These are phyloP conservation scores for Salix udensis DNA, from an alignment of 345 rosid genomes.

Conservation along the genomic window DNA sequence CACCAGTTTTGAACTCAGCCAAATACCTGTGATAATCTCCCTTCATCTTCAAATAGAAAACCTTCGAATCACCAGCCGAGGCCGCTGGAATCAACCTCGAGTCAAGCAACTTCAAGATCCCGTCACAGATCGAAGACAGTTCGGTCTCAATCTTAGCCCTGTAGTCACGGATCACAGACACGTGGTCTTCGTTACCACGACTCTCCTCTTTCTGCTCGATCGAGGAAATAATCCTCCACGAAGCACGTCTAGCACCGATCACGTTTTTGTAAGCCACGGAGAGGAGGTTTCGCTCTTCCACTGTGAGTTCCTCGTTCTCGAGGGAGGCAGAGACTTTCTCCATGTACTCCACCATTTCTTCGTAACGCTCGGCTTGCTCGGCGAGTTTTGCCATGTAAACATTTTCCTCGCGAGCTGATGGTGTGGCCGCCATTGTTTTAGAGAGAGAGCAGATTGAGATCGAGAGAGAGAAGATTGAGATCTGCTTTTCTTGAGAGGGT, in stretches of 20 bases:
- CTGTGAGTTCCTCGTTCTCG: constrained; percentile 61
- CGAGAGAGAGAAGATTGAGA: not conserved
- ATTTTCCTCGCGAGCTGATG: constrained; percentile 62
- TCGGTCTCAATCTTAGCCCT: constrained; percentile 77
- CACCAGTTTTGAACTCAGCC: constrained; percentile 78
- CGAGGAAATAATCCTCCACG: constrained; percentile 87
- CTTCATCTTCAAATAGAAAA: constrained; percentile 87
- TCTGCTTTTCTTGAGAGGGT: constrained; percentile 5
- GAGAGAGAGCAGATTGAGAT: not conserved
- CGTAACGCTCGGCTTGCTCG: constrained; percentile 92
- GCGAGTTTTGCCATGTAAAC: constrained; percentile 96
- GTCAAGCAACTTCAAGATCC: constrained; percentile 82
- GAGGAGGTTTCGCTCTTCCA: constrained; percentile 90
- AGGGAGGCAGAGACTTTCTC: constrained; percentile 65
- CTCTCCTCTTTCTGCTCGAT: constrained; percentile 91
- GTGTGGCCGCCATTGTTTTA: constrained; percentile 36
- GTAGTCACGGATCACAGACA: constrained; percentile 71
- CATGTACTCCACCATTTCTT: constrained; percentile 95
- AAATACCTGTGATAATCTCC: constrained; percentile 86
- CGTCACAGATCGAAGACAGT: constrained; percentile 67
- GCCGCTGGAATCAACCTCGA: constrained; percentile 66
- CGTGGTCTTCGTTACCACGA: constrained; percentile 90
- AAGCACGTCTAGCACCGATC: constrained; percentile 89
- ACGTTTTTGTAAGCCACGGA: constrained; percentile 97
- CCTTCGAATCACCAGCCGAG: constrained; percentile 71